Base-by-base conservation (phyloP, 805 yeast genomes). In the Pichia californica region DNA sequence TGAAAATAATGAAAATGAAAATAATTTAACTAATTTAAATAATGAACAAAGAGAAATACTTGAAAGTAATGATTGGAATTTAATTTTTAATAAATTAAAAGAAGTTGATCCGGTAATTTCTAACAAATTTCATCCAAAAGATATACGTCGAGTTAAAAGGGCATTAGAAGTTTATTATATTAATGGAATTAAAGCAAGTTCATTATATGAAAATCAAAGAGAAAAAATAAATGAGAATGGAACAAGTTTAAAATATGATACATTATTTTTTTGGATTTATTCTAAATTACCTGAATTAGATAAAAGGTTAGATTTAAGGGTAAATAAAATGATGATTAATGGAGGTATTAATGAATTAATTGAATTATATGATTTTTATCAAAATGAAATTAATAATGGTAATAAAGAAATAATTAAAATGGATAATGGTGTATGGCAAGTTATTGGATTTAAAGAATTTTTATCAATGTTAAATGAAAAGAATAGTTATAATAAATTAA, bases 361-460 rank as follows among this genome's bases (percentile, higher is more conserved):
- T 8, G 75, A 78, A 43, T 57, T 91, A 54, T 78, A 76, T 57
- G 55, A 62, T 0, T 66, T 64, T 23, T 82, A 73, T 37, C n/a
- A 38, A 11, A 60, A 59, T 10, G 51, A 55, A 1, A 57, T 61
- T 6, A 58, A 54, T 19, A 35, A 34, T 8, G 41, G 31, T 8
- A 20, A 21, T 32, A 78, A 83, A 9, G 34, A n/a, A 5, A 36
- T 15, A 3, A 41, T 25, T 4, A 79, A 72, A 45, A 64, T 77
- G 44, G 83, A 83, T 42, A 68, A 73, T 45, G 98, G 98, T 2
- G 74, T 91, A 0, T 88, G 88, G 88, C 98, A 93, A 64, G 96
- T 86, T 2, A 86, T 91, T 55, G 98, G 98, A 2, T 93, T 86
- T 63, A 86, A 87, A 58, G 96, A 88, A 56, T 88, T 88, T 56